Conservation (phyloP, 257 asterid genomes). For the Linaria vulgaris region DNA sequence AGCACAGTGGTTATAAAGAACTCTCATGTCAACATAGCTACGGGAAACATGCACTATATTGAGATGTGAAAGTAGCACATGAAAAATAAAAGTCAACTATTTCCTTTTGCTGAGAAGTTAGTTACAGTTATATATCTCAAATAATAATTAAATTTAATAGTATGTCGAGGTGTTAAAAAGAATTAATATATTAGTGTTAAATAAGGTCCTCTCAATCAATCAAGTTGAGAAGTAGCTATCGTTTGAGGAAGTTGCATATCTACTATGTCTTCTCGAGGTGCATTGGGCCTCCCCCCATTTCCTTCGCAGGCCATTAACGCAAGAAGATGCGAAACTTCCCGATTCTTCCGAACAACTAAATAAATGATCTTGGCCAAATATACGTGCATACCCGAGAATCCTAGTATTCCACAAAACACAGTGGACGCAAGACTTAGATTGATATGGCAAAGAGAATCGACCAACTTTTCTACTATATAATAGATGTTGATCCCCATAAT, state of each 20-base stretch:
- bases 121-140: too few relatives aligned
- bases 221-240: slow-evolving; percentile 37
- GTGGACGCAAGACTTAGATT: slow-evolving; percentile 34
- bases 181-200: too few relatives aligned
- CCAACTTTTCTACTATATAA: slow-evolving; percentile 66
- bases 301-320: slow-evolving; percentile 48
- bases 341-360: slow-evolving; percentile 63
- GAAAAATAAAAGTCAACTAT: too few relatives aligned
- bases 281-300: slow-evolving; percentile 34
- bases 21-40: too few relatives aligned
- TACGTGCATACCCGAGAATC: slow-evolving; percentile 56
- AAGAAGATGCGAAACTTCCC: slow-evolving; percentile 61
- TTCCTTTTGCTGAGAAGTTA: too few relatives aligned
- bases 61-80: too few relatives aligned
- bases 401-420: slow-evolving; percentile 66
- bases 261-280: slow-evolving; percentile 75
- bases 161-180: too few relatives aligned
- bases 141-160: too few relatives aligned
- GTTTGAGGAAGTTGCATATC: slow-evolving; percentile 79
- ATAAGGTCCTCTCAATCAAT: slow-evolving; percentile 26
- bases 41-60: too few relatives aligned
- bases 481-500: slow-evolving; percentile 83
- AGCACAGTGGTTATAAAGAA: too few relatives aligned
- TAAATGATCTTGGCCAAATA: slow-evolving; percentile 66
- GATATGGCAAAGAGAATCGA: slow-evolving; percentile 54